phyloP scores from a whole-genome alignment of 768 basidiomycete species.

The Lactarius hatsudake region DNA sequence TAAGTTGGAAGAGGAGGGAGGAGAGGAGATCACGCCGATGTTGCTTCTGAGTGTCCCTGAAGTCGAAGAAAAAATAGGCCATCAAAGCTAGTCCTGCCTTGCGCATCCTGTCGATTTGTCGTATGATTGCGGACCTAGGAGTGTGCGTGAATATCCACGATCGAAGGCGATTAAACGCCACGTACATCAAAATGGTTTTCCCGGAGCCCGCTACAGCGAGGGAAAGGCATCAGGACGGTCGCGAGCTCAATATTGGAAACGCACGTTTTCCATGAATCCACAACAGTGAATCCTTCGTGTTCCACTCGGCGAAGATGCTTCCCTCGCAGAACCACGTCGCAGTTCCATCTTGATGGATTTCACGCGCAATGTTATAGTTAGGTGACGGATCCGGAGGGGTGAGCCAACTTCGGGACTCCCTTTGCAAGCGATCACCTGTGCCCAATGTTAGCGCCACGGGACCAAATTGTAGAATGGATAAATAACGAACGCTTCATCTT shows the following conservation, averaged over 20 bases:
- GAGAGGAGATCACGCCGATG: background rate
- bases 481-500: background rate
- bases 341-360: background rate
- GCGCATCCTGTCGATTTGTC: background rate
- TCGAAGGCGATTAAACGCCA: background rate
- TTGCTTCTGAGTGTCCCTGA: constrained; percentile 5
- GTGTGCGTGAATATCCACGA: background rate
- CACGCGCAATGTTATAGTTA: background rate
- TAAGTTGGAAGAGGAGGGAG: constrained; percentile 1
- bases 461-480: background rate
- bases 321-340: background rate
- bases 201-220: constrained; percentile 5
- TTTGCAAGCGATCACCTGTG: constrained; percentile 1
- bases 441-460: background rate
- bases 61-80: constrained; percentile 13
- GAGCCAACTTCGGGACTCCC: constrained; percentile 1
- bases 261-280: constrained; percentile 15
- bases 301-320: background rate
- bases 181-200: constrained; percentile 7
- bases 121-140: background rate
- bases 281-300: background rate
- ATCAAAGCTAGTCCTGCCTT: background rate
- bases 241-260: background rate
- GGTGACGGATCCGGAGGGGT: constrained; percentile 9
- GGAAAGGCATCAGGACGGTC: background rate